phyloP scores from a whole-genome alignment of 768 basidiomycete genomes.

The Lepiota venenata region DNA sequence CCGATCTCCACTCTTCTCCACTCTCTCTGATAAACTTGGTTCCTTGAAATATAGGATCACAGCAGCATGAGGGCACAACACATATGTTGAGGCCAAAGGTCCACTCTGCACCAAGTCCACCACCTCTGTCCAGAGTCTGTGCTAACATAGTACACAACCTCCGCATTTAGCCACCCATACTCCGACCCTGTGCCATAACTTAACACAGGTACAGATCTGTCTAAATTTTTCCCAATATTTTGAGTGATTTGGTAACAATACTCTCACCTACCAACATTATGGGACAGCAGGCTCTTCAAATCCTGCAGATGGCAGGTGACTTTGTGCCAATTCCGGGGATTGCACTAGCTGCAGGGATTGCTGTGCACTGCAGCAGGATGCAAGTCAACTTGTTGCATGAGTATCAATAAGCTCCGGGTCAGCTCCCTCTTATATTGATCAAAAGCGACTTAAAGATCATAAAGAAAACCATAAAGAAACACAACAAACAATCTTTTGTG shows the following conservation, averaged over 20 bases:
- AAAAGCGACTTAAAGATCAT: background rate
- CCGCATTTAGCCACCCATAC: no score
- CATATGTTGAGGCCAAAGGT: no score
- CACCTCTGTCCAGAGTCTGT: no score
- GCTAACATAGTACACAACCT: no score
- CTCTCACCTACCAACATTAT: background rate
- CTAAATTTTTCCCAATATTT: background rate
- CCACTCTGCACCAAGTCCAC: no score
- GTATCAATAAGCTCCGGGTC: background rate
- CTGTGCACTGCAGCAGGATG: background rate
- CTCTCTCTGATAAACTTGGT: no score
- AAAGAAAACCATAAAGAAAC: background rate
- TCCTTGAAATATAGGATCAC: no score
- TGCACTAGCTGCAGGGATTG: background rate
- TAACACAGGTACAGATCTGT: no score
- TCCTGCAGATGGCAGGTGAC: background rate
- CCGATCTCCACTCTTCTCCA: no score
- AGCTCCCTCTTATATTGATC: background rate
- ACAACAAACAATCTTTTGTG: background rate
- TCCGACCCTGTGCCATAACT: no score
- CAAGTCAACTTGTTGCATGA: background rate
- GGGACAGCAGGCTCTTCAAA: background rate
- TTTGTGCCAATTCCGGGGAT: slow-evolving; percentile 3
- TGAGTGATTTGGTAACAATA: background rate
- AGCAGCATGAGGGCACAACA: no score